phyloP scores from a whole-genome alignment of 176 grass and related monocot genomes.

The Paspalum notatum region DNA sequence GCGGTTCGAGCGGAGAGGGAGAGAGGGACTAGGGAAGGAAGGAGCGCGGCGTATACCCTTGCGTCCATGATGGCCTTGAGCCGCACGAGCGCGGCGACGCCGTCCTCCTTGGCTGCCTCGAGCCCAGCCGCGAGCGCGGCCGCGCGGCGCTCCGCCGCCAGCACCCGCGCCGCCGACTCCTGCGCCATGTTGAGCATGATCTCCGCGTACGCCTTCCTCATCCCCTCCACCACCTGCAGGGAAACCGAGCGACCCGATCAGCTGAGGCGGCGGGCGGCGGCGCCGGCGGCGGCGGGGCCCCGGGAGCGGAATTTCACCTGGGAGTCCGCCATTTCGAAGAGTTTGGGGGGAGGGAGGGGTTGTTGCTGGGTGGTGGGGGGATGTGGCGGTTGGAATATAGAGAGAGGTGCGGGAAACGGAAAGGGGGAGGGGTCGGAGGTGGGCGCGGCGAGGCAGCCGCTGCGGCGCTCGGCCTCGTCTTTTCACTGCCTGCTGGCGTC shows the following conservation, averaged over 20 bases:
- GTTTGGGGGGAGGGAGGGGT: not conserved
- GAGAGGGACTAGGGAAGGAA: too few species aligned
- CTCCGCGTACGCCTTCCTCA: constrained; percentile 74
- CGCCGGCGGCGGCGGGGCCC: constrained; percentile 7
- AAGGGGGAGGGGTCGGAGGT: not conserved
- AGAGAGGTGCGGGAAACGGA: constrained; percentile 7
- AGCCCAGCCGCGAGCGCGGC: constrained; percentile 33
- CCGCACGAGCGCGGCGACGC: constrained; percentile 53
- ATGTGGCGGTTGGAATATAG: constrained; percentile 32
- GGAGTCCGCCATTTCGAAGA: constrained; percentile 47
- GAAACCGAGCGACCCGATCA: not conserved
- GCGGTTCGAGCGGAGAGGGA: not conserved
- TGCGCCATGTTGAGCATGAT: constrained; percentile 82
- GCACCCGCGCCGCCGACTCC: constrained; percentile 87
- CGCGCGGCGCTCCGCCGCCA: constrained; percentile 72
- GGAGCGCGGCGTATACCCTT: constrained; percentile 40
- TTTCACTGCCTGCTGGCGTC: constrained; percentile 9
- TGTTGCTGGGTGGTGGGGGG: constrained; percentile 7
- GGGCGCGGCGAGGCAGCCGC: not conserved
- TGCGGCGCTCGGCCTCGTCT: not conserved
- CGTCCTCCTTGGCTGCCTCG: constrained; percentile 53
- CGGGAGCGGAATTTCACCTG: constrained; percentile 50
- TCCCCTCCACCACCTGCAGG: constrained; percentile 55
- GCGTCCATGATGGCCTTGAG: constrained; percentile 61
- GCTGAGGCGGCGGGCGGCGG: not conserved